Percentiles rank a stretch among this genome's conserved stretches.
These are phyloP conservation scores for Penicillium alfredii DNA, from an alignment of 495 filamentous ascomycete species.

Conservation along the genomic window DNA sequence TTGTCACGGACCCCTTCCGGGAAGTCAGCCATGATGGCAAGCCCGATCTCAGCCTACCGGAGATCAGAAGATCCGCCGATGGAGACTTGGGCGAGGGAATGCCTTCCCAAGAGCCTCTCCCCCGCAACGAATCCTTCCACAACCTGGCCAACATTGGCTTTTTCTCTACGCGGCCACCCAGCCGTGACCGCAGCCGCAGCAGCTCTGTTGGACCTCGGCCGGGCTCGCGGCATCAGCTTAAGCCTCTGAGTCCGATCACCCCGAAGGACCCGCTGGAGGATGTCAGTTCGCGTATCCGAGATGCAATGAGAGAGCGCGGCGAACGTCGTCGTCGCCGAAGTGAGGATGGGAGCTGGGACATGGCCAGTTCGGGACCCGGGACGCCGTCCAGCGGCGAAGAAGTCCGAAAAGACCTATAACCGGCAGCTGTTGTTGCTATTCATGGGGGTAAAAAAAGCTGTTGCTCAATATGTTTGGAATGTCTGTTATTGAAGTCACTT, in stretches of 20 bases:
- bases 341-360: slow-evolving; percentile 46
- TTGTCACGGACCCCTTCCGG: slow-evolving; percentile 60
- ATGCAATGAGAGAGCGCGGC: slow-evolving; percentile 80
- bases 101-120: slow-evolving; percentile 49
- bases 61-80: slow-evolving; percentile 19
- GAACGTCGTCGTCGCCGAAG: slow-evolving; percentile 65
- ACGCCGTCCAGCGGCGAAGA: slow-evolving; percentile 42
- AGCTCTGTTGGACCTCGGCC: slow-evolving; percentile 51
- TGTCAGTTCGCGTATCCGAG: slow-evolving; percentile 79
- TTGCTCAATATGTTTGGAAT: no score
- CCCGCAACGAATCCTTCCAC: slow-evolving; percentile 86
- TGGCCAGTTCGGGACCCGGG: slow-evolving; percentile 36
- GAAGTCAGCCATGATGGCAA: slow-evolving; percentile 26
- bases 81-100: slow-evolving; percentile 24
- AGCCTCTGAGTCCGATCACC: slow-evolving; percentile 66
- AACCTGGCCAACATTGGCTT: slow-evolving; percentile 81
- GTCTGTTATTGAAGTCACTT: no score
- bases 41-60: slow-evolving; percentile 11
- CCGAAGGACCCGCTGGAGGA: slow-evolving; percentile 68
- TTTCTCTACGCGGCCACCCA: slow-evolving; percentile 79
- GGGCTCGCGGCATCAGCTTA: slow-evolving; percentile 59
- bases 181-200: slow-evolving; percentile 61
- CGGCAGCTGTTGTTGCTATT: no score
- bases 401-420: slow-evolving; percentile 37
- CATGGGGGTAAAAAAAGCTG: no score